These are phyloP conservation scores for Lathyrus oleraceus DNA, from an alignment of 306 rosid species.

Conservation along the genomic window DNA sequence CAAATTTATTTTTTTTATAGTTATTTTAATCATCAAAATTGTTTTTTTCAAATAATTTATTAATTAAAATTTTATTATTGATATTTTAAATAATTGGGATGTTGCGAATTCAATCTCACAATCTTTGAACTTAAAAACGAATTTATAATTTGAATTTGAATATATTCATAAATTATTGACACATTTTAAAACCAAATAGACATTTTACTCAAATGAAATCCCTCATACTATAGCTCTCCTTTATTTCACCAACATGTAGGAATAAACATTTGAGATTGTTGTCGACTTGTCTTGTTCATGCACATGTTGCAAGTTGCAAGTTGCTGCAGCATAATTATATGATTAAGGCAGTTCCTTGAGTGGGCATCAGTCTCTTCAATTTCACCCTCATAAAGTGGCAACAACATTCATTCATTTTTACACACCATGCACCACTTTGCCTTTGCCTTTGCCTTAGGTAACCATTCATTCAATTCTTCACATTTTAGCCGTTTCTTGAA, in stretches of 20 bases:
- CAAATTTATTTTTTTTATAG: no score
- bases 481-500: slow-evolving; percentile 34
- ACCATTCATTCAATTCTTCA: neutral
- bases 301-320: neutral
- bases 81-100: no score
- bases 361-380: slow-evolving; percentile 1
- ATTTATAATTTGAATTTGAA: no score
- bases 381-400: slow-evolving; percentile 4
- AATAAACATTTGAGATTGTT: slow-evolving; percentile 14
- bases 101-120: no score
- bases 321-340: neutral
- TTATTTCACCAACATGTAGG: neutral
- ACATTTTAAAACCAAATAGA: no score
- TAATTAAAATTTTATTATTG: no score
- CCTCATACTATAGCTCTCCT: neutral
- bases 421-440: slow-evolving; percentile 18
- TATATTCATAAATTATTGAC: no score
- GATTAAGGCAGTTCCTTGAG: neutral
- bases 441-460: slow-evolving; percentile 40
- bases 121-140: no score
- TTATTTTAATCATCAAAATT: no score
- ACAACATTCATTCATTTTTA: neutral
- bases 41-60: no score
- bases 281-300: neutral
- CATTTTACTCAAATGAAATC: neutral